Conservation (phyloP, 345 rosid species). For the Salix suchowensis region DNA sequence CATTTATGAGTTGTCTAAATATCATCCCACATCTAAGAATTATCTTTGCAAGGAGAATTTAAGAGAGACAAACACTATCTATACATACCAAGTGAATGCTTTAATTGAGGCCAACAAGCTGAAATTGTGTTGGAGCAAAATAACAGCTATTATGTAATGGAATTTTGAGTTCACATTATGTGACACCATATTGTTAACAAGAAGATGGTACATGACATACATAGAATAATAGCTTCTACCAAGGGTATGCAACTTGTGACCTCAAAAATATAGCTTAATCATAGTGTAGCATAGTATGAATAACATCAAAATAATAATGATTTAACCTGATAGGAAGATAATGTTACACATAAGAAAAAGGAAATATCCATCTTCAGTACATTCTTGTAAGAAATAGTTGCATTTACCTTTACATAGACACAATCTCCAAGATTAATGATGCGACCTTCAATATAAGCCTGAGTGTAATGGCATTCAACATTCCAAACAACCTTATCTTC, state of each 20-base stretch:
- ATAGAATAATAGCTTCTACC: neutral
- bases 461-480: slow-evolving; percentile 79
- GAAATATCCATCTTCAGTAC: neutral
- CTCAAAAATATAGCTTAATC: neutral
- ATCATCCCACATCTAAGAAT: no score
- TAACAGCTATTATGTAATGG: neutral
- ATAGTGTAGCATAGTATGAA: neutral
- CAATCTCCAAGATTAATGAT: slow-evolving; percentile 66
- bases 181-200: neutral
- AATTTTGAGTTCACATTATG: neutral
- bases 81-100: no score
- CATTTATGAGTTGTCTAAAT: no score
- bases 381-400: slow-evolving; percentile 6
- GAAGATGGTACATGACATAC: neutral
- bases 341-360: no score
- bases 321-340: neutral
- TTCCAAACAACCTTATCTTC: slow-evolving; percentile 67
- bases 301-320: neutral
- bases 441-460: slow-evolving; percentile 53
- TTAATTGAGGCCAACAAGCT: neutral
- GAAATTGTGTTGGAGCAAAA: neutral
- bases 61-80: no score
- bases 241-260: no score
- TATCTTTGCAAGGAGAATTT: no score
- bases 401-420: slow-evolving; percentile 60